These are phyloP conservation scores for Rostrohypoxylon terebratum DNA, from an alignment of 495 filamentous ascomycete species.

Conservation along the genomic window DNA sequence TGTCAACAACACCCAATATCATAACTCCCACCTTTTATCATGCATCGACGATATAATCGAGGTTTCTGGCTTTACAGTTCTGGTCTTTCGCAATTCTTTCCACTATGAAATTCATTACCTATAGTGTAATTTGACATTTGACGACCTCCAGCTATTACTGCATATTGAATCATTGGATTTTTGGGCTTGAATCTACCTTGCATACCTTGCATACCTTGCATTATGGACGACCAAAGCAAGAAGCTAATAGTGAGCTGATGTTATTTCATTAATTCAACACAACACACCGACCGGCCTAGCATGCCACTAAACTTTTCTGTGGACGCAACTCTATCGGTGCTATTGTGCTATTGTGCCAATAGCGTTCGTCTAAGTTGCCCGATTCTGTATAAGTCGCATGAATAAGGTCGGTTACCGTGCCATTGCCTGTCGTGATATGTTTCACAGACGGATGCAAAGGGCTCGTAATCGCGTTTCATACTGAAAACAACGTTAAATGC, in stretches of 20 bases:
- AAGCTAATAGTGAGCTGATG: slow-evolving; percentile 40
- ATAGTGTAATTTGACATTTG: not conserved
- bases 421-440: not conserved
- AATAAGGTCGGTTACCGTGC: not conserved
- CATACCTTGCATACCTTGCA: too few relatives aligned
- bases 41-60: slow-evolving; percentile 30
- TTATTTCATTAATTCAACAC: not conserved
- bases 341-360: too few relatives aligned
- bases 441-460: too few relatives aligned
- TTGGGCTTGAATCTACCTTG: slow-evolving; percentile 4
- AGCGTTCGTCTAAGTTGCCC: too few relatives aligned
- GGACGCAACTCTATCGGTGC: not conserved
- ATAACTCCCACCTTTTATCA: slow-evolving; percentile 1
- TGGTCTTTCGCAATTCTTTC: slow-evolving; percentile 30
- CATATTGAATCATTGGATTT: not conserved
- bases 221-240: slow-evolving; percentile 33
- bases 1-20: not conserved
- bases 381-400: not conserved
- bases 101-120: slow-evolving; percentile 2
- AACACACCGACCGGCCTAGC: not conserved
- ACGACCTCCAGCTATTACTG: too few relatives aligned
- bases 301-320: not conserved
- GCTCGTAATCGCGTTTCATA: not conserved
- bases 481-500: not conserved
- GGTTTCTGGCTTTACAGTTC: slow-evolving; percentile 27